phyloP scores from a whole-genome alignment of 768 basidiomycete species.

The Russula brevipes region DNA sequence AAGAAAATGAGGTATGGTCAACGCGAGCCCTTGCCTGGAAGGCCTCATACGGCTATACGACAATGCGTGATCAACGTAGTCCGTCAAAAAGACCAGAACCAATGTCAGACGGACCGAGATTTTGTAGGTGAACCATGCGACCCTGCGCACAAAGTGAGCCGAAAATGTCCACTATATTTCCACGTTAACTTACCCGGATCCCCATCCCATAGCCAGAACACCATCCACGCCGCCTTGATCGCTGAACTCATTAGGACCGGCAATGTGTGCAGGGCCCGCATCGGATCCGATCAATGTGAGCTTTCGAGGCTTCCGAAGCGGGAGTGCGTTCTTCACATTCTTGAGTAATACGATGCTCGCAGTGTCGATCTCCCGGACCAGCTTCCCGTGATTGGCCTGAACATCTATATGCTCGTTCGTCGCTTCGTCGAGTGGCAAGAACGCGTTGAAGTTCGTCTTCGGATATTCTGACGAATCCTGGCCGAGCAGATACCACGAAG shows the following conservation, averaged over 20 bases:
- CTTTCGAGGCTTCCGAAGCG: conserved; percentile 43
- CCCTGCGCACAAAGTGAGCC: conserved; percentile 33
- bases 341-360: conserved; percentile 58
- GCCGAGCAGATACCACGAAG: conserved; percentile 59
- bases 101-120: conserved; percentile 48
- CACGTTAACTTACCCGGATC: conserved; percentile 46
- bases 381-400: conserved; percentile 57
- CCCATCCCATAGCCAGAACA: conserved; percentile 92
- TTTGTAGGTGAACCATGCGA: conserved; percentile 72
- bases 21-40: conserved; percentile 66
- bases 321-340: no score
- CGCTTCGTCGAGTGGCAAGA: conserved; percentile 44
- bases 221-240: conserved; percentile 46
- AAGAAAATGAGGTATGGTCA: conserved; percentile 61
- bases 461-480: conserved; percentile 65
- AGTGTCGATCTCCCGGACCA: conserved; percentile 70
- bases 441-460: conserved; percentile 63
- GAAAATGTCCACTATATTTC: background rate
- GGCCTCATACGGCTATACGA: conserved; percentile 63
- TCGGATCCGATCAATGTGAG: conserved; percentile 58
- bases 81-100: background rate
- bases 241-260: conserved; percentile 45
- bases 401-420: conserved; percentile 64
- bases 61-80: background rate
- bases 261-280: conserved; percentile 37